phyloP scores from a whole-genome alignment of 768 basidiomycete species.

The Pleurotus platypus region DNA sequence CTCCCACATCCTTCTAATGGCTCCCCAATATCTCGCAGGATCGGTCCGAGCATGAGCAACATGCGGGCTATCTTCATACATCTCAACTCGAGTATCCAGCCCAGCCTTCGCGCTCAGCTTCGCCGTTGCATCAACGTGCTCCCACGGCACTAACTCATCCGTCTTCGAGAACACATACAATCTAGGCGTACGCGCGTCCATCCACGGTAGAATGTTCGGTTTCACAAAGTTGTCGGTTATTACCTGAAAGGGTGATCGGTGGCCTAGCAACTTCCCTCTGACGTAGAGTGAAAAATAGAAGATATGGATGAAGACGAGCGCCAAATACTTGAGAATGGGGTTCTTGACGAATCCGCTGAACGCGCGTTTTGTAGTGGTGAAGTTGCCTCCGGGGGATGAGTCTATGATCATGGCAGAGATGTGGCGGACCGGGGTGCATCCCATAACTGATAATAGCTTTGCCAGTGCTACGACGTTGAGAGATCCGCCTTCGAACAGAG shows the following conservation, averaged over 20 bases:
- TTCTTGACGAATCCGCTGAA: slow-evolving; percentile 28
- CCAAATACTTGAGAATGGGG: slow-evolving; percentile 21
- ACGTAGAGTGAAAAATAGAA: slow-evolving; percentile 21
- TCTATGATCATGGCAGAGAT: slow-evolving; percentile 36
- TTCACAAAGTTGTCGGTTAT: slow-evolving; percentile 26
- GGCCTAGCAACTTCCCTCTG: slow-evolving; percentile 18
- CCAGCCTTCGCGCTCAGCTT: slow-evolving; percentile 26
- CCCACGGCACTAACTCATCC: slow-evolving; percentile 35
- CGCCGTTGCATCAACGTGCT: slow-evolving; percentile 34
- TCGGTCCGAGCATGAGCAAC: slow-evolving; percentile 42
- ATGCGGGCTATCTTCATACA: slow-evolving; percentile 39
- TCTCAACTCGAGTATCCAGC: slow-evolving; percentile 27
- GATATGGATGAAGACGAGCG: slow-evolving; percentile 21
- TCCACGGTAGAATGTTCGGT: slow-evolving; percentile 35
- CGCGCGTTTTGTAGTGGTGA: slow-evolving; percentile 23
- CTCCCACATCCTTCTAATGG: slow-evolving; percentile 33
- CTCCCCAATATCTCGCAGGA: slow-evolving; percentile 42
- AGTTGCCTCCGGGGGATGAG: slow-evolving; percentile 38
- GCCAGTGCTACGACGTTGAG: slow-evolving; percentile 32
- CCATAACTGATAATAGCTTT: slow-evolving; percentile 23
- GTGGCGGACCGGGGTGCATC: slow-evolving; percentile 6
- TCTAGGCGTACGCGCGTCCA: slow-evolving; percentile 31
- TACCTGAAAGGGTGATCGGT: slow-evolving; percentile 16
- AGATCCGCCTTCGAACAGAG: slow-evolving; percentile 32
- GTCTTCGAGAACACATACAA: slow-evolving; percentile 43